Evolutionary conservation across 192 early-diverging fungal genomes (phyloP).

Genomic region (Chytriomyces confervae): DNA sequence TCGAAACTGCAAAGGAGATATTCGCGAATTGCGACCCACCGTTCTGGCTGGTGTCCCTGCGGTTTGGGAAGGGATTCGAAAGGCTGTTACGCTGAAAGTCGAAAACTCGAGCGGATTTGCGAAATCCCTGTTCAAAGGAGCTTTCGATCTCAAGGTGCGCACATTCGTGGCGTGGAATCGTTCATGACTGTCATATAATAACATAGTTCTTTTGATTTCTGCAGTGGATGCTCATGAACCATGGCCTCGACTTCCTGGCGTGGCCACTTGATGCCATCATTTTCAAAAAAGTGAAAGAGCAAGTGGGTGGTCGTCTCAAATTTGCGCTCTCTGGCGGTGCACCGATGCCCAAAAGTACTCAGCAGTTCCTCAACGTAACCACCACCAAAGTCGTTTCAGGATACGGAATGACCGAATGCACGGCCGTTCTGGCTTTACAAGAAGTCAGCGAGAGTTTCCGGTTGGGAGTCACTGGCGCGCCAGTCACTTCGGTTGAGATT

Average conservation of each 20-base stretch:
- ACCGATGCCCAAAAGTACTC: slow-evolving; percentile 82
- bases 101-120: slow-evolving; percentile 52
- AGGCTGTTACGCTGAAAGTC: slow-evolving; percentile 76
- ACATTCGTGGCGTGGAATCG: no score
- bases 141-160: slow-evolving; percentile 57
- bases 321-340: slow-evolving; percentile 89
- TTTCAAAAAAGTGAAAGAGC: slow-evolving; percentile 81
- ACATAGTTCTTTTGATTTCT: no score
- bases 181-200: no score
- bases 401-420: slow-evolving; percentile 86
- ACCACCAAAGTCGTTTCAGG: slow-evolving; percentile 85
- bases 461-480: slow-evolving; percentile 75
- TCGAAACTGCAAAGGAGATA: slow-evolving; percentile 72
- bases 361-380: slow-evolving; percentile 76
- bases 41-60: slow-evolving; percentile 77
- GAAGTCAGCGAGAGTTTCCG: slow-evolving; percentile 8
- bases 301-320: slow-evolving; percentile 86
- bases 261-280: slow-evolving; percentile 73
- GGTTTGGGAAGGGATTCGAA: slow-evolving; percentile 87
- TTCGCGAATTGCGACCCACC: slow-evolving; percentile 71
- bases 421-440: slow-evolving; percentile 62
- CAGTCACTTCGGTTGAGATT: slow-evolving; percentile 78
- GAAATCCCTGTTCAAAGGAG: slow-evolving; percentile 78
- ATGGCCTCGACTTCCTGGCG: slow-evolving; percentile 63
- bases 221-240: slow-evolving; percentile 71